Evolutionary conservation across 1,139 yeast genomes (phyloP), one percentile per base, ranked within the genome.

Genomic region (Suhomyces panamericanus): DNA sequence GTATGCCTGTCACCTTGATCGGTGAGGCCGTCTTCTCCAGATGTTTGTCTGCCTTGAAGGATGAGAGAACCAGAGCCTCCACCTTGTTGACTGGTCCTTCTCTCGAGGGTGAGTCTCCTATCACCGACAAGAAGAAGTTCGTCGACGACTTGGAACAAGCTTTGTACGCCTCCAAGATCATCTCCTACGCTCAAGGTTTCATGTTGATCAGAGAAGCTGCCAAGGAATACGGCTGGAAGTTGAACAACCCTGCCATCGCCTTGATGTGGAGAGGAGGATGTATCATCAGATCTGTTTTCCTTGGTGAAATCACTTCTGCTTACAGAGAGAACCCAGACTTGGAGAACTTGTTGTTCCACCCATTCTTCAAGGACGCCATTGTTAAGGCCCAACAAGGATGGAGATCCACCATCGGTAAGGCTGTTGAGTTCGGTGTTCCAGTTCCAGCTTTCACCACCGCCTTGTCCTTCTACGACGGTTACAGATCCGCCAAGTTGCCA

Each of bases 241-340:
- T 93, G 71, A 93, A 93, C 87, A 87, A 88, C 83, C 96, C 98
- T 58, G 93, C 96, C 53, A 93, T 93, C 63, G 99, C 98, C 59
- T 83, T 93, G 66, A 93, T 93, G 99, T 93, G 99, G 99, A 87
- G 99, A 83, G 99, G 99, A 78, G 99, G 99, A 60, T 93, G 99
- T 82, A 93, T 93, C 73, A 93, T 93, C 75, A 88, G 98, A 81
- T 93, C 99, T 47, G 97, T 91, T 57, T 93, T 93, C 87, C 81
- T 93, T 67, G 97, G 84, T 66, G 98, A 93, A 73, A 93, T 93
- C 75, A 93, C 99, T 60, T 70, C 88, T 69, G 99, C 99, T 57
- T 93, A 85, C 87, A 87, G 91, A 76, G 83, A 87, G 71, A 78
- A 86, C 77, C 96, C 96, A 69, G 83, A 90, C 56, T 78, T 93